Evolutionary conservation across 1,139 yeast genomes (phyloP).

Genomic region (Suhomyces choctaworum): DNA sequence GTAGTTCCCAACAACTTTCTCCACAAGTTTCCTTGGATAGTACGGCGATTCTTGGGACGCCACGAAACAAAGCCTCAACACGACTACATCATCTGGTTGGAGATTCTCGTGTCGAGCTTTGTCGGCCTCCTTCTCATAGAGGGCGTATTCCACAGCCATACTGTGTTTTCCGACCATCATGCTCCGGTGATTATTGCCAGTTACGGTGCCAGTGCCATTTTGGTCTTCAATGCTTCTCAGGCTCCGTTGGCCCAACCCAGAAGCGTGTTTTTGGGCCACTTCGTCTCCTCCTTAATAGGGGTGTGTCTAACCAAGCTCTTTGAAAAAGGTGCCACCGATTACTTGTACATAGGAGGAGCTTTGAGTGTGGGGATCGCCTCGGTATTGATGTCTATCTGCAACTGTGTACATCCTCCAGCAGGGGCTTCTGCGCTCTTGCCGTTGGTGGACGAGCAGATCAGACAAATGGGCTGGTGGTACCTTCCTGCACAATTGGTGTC

Average conservation of each 20-base stretch:
- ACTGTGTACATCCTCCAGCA: conserved; percentile 72
- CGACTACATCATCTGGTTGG: conserved; percentile 50
- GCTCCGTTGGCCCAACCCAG: conserved; percentile 72
- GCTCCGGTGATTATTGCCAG: conserved; percentile 62
- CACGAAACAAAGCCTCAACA: conserved; percentile 32
- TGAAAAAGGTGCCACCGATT: conserved; percentile 36
- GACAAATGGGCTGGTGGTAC: conserved; percentile 67
- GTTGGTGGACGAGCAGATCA: conserved; percentile 45
- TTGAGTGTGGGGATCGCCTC: conserved; percentile 58
- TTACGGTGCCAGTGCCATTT: conserved; percentile 66
- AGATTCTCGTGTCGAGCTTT: conserved; percentile 49
- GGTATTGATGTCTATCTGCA: conserved; percentile 55
- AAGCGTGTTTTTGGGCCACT: conserved; percentile 57
- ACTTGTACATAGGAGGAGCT: conserved; percentile 64
- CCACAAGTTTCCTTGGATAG: conserved; percentile 27
- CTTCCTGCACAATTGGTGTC: conserved; percentile 58
- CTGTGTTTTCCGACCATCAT: conserved; percentile 43
- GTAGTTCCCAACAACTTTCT: conserved; percentile 34
- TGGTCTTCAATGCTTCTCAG: conserved; percentile 56
- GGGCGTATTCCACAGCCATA: conserved; percentile 50
- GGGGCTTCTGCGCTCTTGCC: conserved; percentile 74
- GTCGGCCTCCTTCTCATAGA: conserved; percentile 53
- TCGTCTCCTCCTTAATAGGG: conserved; percentile 55
- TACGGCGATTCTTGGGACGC: conserved; percentile 36
- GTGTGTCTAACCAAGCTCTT: conserved; percentile 58